Conservation (phyloP, 1,139 yeast genomes). For the Candida sp. region DNA sequence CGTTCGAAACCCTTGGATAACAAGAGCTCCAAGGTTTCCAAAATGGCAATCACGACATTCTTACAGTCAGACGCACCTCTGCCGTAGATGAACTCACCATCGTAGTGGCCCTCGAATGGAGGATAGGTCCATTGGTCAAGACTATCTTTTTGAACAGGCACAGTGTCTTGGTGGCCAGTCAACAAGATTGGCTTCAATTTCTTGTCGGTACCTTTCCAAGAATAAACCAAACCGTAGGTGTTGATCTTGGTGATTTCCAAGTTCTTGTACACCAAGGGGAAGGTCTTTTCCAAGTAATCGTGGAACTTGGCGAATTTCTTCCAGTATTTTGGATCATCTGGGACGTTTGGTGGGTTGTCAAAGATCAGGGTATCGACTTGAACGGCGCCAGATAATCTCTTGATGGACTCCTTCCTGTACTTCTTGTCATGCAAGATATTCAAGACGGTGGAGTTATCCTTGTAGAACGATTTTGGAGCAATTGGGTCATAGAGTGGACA, state of each 20-base stretch:
- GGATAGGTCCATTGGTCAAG: conserved; percentile 65
- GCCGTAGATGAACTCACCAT: conserved; percentile 53
- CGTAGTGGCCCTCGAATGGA: conserved; percentile 74
- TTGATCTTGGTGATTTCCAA: conserved; percentile 62
- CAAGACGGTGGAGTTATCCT: conserved; percentile 39
- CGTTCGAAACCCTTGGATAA: conserved; percentile 33
- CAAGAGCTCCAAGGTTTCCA: conserved; percentile 44
- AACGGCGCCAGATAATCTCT: conserved; percentile 45
- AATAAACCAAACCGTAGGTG: conserved; percentile 65
- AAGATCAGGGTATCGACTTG: conserved; percentile 48
- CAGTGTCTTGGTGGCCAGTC: conserved; percentile 85
- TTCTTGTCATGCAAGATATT: conserved; percentile 32
- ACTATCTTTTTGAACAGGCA: conserved; percentile 70
- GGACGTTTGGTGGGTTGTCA: conserved; percentile 50
- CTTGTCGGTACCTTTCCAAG: conserved; percentile 64
- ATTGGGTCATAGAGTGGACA: conserved; percentile 36
- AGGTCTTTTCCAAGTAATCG: conserved; percentile 54
- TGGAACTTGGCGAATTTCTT: conserved; percentile 57
- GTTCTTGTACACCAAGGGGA: conserved; percentile 58
- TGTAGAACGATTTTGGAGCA: conserved; percentile 31
- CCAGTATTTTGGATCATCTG: conserved; percentile 42
- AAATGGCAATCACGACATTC: conserved; percentile 39
- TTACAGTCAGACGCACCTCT: conserved; percentile 50
- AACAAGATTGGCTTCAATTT: conserved; percentile 66
- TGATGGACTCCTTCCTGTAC: conserved; percentile 38